Evolutionary conservation across 495 filamentous ascomycete genomes (phyloP), one percentile per base, ranked within the genome.

Genomic region (Penicillium waksmanii): DNA sequence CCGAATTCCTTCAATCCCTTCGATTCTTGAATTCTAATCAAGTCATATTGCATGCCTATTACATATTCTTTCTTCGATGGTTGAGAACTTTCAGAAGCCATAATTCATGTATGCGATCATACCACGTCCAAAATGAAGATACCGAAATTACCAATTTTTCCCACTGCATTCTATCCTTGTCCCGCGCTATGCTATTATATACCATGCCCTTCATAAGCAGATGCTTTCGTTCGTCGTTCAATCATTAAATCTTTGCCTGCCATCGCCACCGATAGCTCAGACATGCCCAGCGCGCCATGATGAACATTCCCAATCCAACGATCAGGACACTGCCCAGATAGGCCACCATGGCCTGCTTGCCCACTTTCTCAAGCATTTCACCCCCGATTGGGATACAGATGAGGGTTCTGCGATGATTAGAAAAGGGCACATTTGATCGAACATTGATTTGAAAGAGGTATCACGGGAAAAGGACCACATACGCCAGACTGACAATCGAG

Each of bases 401-500:
- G 13, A 78, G 62, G 0, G 73, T 75, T 3, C 75, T 78, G 51
- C 12, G 38, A 23, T 33, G 2, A 18, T 33, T 27, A 35, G 42
- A 2, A 4, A 15, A 17, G 21, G n/a, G 8, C 42, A 17, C 13
- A 44, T 9, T 40, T 12, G 36, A 18, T 18, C 3, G 1, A 44
- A 10, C 3, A 17, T 19, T 19, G 17, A 5, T 44, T 17, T 17
- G 7, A 6, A 55, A 13, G 42, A 15, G 3, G 18, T 10, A 5
- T n/a, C 8, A 36, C 15, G n/a, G 46, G 33, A 48, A 21, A 0
- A 23, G 23, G 23, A 23, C 23, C 23, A 69, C 75, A 58, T 57
- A 78, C 75, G 85, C 85, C 57, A 89, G 68, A 35, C 83, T 85
- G 9, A 87, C 87, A n/a, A 89, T 62, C 1, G 80, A 83, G 64